Base-by-base conservation (phyloP, 2,329 filamentous ascomycete species). In the Ceratocystiopsis minuta region DNA sequence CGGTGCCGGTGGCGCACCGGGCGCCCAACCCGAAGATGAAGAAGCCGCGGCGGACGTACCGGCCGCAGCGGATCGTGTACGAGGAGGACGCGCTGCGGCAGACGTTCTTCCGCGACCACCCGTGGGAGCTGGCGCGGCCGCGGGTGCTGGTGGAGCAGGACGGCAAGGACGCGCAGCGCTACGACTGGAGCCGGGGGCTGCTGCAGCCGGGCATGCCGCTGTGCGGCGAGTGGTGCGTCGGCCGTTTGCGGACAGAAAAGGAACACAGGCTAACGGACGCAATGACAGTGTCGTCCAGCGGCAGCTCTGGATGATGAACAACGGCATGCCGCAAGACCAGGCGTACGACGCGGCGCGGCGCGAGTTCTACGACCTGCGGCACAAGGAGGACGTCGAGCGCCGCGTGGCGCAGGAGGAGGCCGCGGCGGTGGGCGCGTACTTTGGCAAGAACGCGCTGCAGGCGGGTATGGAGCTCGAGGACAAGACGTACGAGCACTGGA, bases 61-160 rank as follows among this genome's bases (percentile, higher is more conserved):
- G 78, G 52, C 90, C 90, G 2, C 72, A 86, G 49, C 62, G 66
- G 44, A 78, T 98, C 48, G 64, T 63, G 42, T 95, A 90, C 57
- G 74, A 80, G 46, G 90, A 98, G 59, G 90, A 98, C 60, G 61
- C 64, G 46, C 67, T 98, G 54, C 78, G 90, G 48, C 67, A 63
- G 50, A 74, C 78, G 24, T 98, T 96, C 64, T 98, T 83, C 65
- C 75, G 70, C 54, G 88, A 98, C 59, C 90, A 98, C 57, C 90
- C 90, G 6, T 98, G 90, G 90, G 90, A 98, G 62, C 65, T 98
- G 55, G 90, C 90, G 16, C 72, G 88, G 48, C 90, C 90, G 42
- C 72, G 84, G 51, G 68, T 94, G 45, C 66, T 98, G 38, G 63
- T 96, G 11, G 90, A 98, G 62, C 67, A 77, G 51, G 80, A 88